Evolutionary conservation across 2,329 filamentous ascomycete species (phyloP), one percentile per base, ranked within the genome.

Genomic region (Aureobasidium namibiae): DNA sequence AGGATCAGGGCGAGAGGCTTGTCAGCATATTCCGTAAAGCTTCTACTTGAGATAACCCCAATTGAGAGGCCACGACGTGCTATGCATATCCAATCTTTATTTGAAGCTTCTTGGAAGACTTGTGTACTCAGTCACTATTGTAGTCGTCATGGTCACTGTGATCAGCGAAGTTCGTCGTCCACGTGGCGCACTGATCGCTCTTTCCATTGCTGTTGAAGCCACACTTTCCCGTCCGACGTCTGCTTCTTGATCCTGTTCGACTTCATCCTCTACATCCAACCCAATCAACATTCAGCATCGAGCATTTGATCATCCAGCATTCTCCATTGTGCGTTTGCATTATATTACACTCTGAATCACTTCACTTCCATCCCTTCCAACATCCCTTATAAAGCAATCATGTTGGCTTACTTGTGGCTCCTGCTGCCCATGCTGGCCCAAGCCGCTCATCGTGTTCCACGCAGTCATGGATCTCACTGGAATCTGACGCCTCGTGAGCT

Each of bases 21-120:
- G 80, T 81, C 36, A 76, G 72, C 5, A 70, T 88, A 23, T 96
- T 96, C 69, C 87, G 82, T 73, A 76, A 76, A 45, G 87, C 86
- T 31, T 52, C 48, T 29, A 39, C 48, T 18, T 52, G 24, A n/a
- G 9, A 46, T 23, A 29, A 24, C 29, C 29, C 21, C 7, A 14
- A 1, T 21, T 7, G 6, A 41, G 7, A 41, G 7, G 4, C 21
- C 14, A 29, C 14, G 26, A 45, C 42, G 42, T 45, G 42, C n/a
- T n/a, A n/a, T n/a, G 42, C 42, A 45, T 45, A 29, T n/a, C 23
- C 16, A 10, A 45, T 10, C 14, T 8, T 29, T 29, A n/a, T 24
- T 9, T 16, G 8, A 1, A 21, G 26, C 7, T 8, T 23, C n/a
- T n/a, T n/a, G n/a, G n/a, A n/a, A n/a, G n/a, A n/a, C n/a, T 24